Base-by-base conservation (phyloP, 2,329 filamentous ascomycete species). In the Fusarium bactridioides region DNA sequence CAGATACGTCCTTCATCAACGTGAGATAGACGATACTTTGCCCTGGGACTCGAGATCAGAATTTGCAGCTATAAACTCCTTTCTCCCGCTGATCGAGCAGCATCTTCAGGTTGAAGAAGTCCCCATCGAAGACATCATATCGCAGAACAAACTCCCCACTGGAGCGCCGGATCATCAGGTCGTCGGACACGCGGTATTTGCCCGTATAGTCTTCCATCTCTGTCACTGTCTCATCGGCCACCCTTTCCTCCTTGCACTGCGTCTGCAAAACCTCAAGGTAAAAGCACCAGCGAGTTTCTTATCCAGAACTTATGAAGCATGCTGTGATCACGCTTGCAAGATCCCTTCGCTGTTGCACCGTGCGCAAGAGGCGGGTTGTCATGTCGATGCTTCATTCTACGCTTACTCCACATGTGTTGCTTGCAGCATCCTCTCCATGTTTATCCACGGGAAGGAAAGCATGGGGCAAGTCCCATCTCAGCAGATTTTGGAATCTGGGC, bases 191-290 rank as follows among this genome's bases (percentile, higher is more conserved):
- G 53, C 38, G 4, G 40, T 56, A 5, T 44, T 56, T 25, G 53
- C 53, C 4, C 27, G 53, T 5, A 31, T 33, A 5, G 38, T 56
- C 7, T 56, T 56, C 10, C 53, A 56, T 3, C 40, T 56, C 5
- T 56, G 53, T 3, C 53, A 44, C 18, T 56, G 38, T n/a, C 53
- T 56, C 16, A 19, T 44, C 11, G n/a, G 29, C 11, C 40, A 56
- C 16, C 53, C 53, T 2, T 56, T 56, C 18, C 27, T 56, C 6
- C 3, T 56, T 3, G n/a, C 27, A 5, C 5, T 56, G 4, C 53
- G 53, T 8, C 11, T 56, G 1, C 6, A 56, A 0, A 43, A 33
- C 0, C 1, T 44, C 0, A 43, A 43, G 3, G 43, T 44, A 0
- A 33, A 44, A 4, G 38, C 53, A 7, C 53, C 53, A 2, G n/a